Conservation (phyloP, 2,329 filamentous ascomycete genomes). For the Bipolaris cookei region DNA sequence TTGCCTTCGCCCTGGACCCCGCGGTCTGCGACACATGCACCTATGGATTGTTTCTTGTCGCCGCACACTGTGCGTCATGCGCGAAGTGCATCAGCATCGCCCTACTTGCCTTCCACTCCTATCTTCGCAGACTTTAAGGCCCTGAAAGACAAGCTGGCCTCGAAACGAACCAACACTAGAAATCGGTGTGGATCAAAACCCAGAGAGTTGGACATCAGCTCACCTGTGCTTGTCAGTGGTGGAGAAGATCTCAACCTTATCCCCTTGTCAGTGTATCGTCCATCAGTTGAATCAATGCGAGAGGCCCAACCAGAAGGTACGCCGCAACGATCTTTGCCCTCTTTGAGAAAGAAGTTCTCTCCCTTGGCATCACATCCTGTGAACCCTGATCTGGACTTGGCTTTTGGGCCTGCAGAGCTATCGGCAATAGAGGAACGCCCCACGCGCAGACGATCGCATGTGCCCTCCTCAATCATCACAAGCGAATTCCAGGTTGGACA, state of each 20-base stretch:
- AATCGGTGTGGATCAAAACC: slow-evolving; percentile 31
- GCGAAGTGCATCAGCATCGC: slow-evolving; percentile 43
- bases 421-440: slow-evolving; percentile 13
- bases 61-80: slow-evolving; percentile 34
- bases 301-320: slow-evolving; percentile 14
- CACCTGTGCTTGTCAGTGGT: slow-evolving; percentile 42
- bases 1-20: slow-evolving; percentile 31
- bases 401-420: slow-evolving; percentile 22
- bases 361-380: slow-evolving; percentile 46
- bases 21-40: slow-evolving; percentile 41
- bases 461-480: slow-evolving; percentile 22
- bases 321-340: slow-evolving; percentile 18
- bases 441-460: slow-evolving; percentile 29
- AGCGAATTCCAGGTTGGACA: slow-evolving; percentile 25
- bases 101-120: slow-evolving; percentile 33
- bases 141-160: slow-evolving; percentile 41
- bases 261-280: slow-evolving; percentile 42
- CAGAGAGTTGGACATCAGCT: slow-evolving; percentile 41
- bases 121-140: slow-evolving; percentile 42
- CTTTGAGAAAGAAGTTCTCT: slow-evolving; percentile 32
- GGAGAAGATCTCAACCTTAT: slow-evolving; percentile 39
- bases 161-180: slow-evolving; percentile 35
- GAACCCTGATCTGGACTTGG: slow-evolving; percentile 23
- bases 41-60: slow-evolving; percentile 29
- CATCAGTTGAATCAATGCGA: slow-evolving; percentile 23